Base-by-base conservation (phyloP, 306 rosid genomes). In the Lotus japonicus region DNA sequence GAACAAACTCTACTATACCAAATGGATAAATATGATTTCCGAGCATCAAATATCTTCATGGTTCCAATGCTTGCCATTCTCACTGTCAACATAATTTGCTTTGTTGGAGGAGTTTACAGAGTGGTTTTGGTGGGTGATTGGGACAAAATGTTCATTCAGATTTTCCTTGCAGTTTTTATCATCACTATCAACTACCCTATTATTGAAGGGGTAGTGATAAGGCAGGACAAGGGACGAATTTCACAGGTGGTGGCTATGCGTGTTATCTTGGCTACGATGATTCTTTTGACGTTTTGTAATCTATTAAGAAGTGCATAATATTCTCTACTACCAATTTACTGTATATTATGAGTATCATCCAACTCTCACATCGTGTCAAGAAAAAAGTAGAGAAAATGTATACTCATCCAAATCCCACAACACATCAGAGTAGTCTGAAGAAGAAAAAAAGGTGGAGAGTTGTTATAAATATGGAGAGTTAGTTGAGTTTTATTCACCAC, bases 51-150 rank as follows among this genome's bases (percentile, higher is more conserved):
- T 26, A 35, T 69, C 51, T 88, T 88, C 65, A 78, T 88, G 13
- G 82, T 49, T 72, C 97, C 96, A 15, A 38, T 84, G 87, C 75
- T 78, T 13, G 16, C 66, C n/a, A 49, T 88, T 11, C 45, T 86
- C 49, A 68, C 78, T 64, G 52, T 80, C 59, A 88, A 84, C 77
- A 33, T 81, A 59, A 76, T 19, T 9, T 71, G 91, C 31, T 58
- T 91, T 9, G 5, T 72, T 0, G 84, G 77, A 38, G 88, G 92
- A 59, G 41, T 83, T 11, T 33, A 43, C 11, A 73, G 85, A 50
- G 78, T 71, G 51, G 10, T 80, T 13, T 54, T 60, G 61, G 58
- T 53, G 10, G 82, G 75, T 68, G 64, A 64, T 13, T 69, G 73
- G 69, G 73, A 77, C 64, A 74, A 41, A 51, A 64, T 80, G 80